Evolutionary conservation across 805 yeast genomes (phyloP).

Genomic region (Candida sakaeoensis): DNA sequence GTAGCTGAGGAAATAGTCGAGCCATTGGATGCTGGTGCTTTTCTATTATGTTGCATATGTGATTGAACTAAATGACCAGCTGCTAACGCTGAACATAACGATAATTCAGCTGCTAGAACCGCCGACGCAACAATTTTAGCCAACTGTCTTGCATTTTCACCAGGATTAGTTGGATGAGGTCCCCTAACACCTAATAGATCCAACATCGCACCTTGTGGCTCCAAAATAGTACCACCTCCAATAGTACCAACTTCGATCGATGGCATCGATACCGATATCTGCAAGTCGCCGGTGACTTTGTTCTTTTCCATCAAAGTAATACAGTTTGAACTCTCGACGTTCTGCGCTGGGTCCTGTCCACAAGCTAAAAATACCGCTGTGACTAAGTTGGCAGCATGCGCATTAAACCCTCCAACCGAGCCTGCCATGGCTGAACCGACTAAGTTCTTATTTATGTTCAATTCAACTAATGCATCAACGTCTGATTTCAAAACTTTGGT

Average conservation of each 20-base stretch:
- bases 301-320: conserved; percentile 80
- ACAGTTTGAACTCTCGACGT: conserved; percentile 96
- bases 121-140: conserved; percentile 92
- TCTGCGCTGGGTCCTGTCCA: conserved; percentile 99
- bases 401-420: conserved; percentile 95
- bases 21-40: conserved; percentile 44
- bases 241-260: conserved; percentile 98
- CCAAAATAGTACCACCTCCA: conserved; percentile 98
- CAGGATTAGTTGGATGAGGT: conserved; percentile 91
- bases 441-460: conserved; percentile 84
- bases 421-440: conserved; percentile 99
- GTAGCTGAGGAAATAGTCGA: conserved; percentile 18
- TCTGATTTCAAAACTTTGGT: conserved; percentile 81
- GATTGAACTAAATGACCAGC: conserved; percentile 98
- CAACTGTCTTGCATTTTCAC: conserved; percentile 88
- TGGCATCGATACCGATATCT: conserved; percentile 98
- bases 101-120: conserved; percentile 93
- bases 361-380: conserved; percentile 93
- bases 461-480: conserved; percentile 86
- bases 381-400: conserved; percentile 95
- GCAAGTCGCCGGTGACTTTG: conserved; percentile 66
- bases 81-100: conserved; percentile 92
- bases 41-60: conserved; percentile 94
- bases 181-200: conserved; percentile 94
- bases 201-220: conserved; percentile 95